Evolutionary conservation across 352 stramenopile genomes (phyloP), one percentile per base, ranked within the genome.

Genomic region (Pythium brachiatum): DNA sequence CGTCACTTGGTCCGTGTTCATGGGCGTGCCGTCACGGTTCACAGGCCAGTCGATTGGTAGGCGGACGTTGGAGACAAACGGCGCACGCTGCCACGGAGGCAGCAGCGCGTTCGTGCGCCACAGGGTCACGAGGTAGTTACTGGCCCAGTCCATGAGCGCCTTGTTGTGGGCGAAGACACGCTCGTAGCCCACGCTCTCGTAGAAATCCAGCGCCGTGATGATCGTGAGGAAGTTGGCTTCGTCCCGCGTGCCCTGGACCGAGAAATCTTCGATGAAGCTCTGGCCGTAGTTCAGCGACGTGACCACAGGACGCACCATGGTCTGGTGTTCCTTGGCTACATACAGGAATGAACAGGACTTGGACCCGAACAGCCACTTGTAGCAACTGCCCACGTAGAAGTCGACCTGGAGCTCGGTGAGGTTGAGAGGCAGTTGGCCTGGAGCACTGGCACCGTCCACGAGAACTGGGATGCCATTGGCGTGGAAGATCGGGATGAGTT

Each of bases 281-380:
- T 94, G 83, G 18, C 84, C 82, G 53, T 92, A 92, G 34, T 81
- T 81, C 27, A 94, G 69, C 16, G 83, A 92, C 20, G 86, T 94
- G 47, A 94, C 86, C 4, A 92, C 86, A 3, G 86, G 86, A 34
- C 83, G 81, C 39, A 92, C 82, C 16, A 77, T 90, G 38, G 76
- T 81, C 69, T 84, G 54, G 64, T 90, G 88, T 57, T 84, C 65
- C 66, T 92, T 93, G 55, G 68, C 75, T n/a, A 95, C 86, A 61
- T 92, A 88, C 62, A 95, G 64, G 66, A 95, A 93, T 20, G 83
- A 89, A 60, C 82, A 91, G 0, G 79, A 90, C 70, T 95, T 95
- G 71, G 83, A 93, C 12, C 81, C 81, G 58, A 93, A 92, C 11
- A 95, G 75, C 86, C 86, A 94, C 62, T 94, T 94, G 76, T 92